A percentile compares a stretch with the other conserved stretches of the same genome.
These are phyloP conservation scores for Medicago lupulina DNA, from an alignment of 306 rosid genomes.

Conservation along the genomic window DNA sequence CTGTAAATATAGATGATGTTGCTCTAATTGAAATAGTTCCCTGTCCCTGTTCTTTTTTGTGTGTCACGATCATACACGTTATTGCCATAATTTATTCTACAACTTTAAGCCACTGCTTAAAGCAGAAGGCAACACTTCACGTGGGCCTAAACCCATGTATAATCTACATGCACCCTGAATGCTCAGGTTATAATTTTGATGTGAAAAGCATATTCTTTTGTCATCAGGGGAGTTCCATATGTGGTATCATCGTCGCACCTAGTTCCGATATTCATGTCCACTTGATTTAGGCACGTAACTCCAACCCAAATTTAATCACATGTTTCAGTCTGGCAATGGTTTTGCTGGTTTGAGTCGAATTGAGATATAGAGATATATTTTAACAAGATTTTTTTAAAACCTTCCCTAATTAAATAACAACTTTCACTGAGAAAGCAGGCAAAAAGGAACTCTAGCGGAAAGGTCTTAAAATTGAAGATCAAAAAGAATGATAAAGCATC, in stretches of 20 bases:
- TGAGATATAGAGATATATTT: neutral
- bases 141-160: neutral
- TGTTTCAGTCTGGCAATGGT: neutral
- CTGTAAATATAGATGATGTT: neutral
- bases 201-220: too few relatives aligned
- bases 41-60: neutral
- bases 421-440: neutral
- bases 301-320: neutral
- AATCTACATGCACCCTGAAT: neutral
- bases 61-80: neutral
- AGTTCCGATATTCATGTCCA: neutral
- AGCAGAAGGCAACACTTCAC: neutral
- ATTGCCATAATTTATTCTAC: neutral
- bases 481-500: neutral
- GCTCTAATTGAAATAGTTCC: neutral
- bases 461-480: neutral
- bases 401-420: neutral
- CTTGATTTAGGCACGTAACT: neutral
- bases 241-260: neutral
- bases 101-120: neutral
- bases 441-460: neutral
- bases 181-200: neutral
- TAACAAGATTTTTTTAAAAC: neutral
- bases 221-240: too few relatives aligned
- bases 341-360: neutral